Evolutionary conservation across 179 eudicot genomes (phyloP).

Genomic region (Silene vulgaris): DNA sequence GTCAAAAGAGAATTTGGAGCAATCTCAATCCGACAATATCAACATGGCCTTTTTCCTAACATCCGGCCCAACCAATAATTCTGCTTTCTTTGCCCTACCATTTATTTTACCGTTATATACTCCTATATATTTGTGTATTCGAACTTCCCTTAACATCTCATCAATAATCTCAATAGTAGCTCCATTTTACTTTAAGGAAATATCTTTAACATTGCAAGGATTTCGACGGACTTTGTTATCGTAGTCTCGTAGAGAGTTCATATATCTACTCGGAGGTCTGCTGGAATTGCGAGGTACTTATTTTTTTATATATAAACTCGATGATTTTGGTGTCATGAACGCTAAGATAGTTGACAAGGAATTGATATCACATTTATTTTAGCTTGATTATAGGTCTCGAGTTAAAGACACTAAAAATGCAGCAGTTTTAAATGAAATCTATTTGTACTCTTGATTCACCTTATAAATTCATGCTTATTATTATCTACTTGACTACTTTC

Average conservation of each 20-base stretch:
- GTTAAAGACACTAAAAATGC: background rate
- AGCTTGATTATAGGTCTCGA: background rate
- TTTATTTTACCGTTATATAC: conserved; percentile 19
- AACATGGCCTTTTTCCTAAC: conserved; percentile 18
- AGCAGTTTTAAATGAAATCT: no score
- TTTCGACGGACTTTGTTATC: no score
- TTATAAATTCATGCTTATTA: no score
- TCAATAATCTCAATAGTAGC: background rate
- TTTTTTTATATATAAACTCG: background rate
- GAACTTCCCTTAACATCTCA: background rate
- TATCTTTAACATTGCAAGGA: no score
- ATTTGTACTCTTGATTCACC: no score
- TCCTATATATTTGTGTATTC: conserved; percentile 14
- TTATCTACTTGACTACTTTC: no score
- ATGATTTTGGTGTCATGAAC: background rate
- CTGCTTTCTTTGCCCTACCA: conserved; percentile 17
- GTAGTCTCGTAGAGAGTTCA: background rate
- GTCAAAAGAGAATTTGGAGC: conserved; percentile 24
- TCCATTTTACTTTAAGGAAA: no score
- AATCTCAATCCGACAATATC: conserved; percentile 27
- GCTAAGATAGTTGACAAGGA: background rate
- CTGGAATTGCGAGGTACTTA: background rate
- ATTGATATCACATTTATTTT: no score
- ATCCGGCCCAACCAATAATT: conserved; percentile 8
- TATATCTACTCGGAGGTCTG: background rate